Base-by-base conservation (phyloP, 345 rosid species). In the Draba incana region DNA sequence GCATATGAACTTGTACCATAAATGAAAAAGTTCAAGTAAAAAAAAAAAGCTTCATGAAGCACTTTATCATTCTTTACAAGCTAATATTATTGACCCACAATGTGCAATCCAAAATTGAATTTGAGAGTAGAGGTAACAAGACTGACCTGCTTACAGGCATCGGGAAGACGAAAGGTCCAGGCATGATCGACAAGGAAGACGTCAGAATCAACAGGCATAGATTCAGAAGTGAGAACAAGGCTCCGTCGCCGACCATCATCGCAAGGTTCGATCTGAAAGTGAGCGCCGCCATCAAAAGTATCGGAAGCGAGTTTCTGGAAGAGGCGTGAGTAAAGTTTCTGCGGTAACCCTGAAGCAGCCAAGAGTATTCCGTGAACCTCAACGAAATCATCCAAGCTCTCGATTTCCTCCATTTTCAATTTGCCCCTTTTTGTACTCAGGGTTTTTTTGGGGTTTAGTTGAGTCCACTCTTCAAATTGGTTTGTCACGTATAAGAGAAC, bases 121-220 rank as follows among this genome's bases (percentile, higher is more conserved):
- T 45, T 47, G 38, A 28, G 56, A 50, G 30, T 3, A 15, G 15
- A 6, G 28, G 10, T 49, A 50, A 33, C 15, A 56, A 49, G 28
- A 4, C 8, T 9, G 14, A 87, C 97, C 88, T 85, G 98, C 43
- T 82, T 85, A 53, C 58, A 75, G 37, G 97, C 97, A 69, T 88
- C 97, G 16, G 88, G 65, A 66, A 87, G 94, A 12, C 96, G 94
- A 66, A 93, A 93, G 24, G 97, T 87, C 98, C 98, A 93, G 60
- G 97, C 97, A 56, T 93, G 96, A 75, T 93, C 96, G 47, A 93
- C 42, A 38, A 93, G 96, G 69, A 93, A 93, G 57, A 88, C 89
- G 50, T 87, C 70, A 76, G 94, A 90, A 7, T 83, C 86, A 28
- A 64, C 53, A 7, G 79, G 82, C 89, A 90, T 72, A 38, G 81